Evolutionary conservation across 768 basidiomycete species (phyloP), one percentile per base, ranked within the genome.

Genomic region (Rhodosporidiobolus sp.): DNA sequence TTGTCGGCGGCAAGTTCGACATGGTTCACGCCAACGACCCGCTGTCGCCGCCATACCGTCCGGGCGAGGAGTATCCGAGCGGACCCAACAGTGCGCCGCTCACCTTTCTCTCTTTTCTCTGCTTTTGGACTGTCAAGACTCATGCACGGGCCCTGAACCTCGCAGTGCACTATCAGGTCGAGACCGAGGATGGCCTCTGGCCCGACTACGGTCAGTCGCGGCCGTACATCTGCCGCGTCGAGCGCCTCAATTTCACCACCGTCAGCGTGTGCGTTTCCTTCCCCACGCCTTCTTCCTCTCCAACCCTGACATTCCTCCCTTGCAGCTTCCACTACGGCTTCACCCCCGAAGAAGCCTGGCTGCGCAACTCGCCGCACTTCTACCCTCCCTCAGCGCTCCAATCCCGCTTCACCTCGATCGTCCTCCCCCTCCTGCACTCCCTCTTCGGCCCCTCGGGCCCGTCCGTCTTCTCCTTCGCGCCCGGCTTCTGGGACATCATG

Each of bases 401-500:
- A 30, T 38, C 38, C 38, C 58, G 58, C n/a, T 48, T 60, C 45
- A 28, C 24, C 14, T 14, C 9, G 8, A 48, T 60, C 58, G 58
- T 48, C 58, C 58, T n/a, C n/a, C 58, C 58, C 4, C 58, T 60
- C 43, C 5, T 46, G 43, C 26, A 11, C 43, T n/a, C 58, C 26
- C 43, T 60, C 58, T 28, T 48, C 58, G 58, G 58, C 43, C 3
- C 3, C 22, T 10, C 57, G 4, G 58, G 38, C 9, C 58, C 58
- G 24, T 12, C 38, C n/a, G 17, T 60, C n/a, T 60, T 60, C 58
- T 38, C 35, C 20, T n/a, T 60, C 43, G 16, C 43, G 17, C 28
- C 43, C 16, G 58, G 58, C 5, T 60, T 45, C 58, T 60, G 58
- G 58, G 58, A 60, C 58, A 45, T 60, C 26, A 60, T 60, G 58